phyloP scores from a whole-genome alignment of 2,329 filamentous ascomycete genomes.

The Sphaerulina musiva region DNA sequence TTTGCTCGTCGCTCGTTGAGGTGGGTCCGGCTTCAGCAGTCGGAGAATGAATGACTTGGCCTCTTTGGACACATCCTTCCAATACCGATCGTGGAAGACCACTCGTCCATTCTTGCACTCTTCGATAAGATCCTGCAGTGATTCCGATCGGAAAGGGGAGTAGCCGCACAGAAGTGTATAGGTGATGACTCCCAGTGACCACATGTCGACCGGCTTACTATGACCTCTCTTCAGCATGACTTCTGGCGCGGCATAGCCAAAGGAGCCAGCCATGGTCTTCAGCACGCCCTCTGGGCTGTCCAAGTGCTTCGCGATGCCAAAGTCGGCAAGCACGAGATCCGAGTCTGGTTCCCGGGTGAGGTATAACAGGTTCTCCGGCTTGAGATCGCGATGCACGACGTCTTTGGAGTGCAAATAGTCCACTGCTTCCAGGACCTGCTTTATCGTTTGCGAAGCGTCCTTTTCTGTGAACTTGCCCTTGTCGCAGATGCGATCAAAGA shows the following conservation, averaged over 20 bases:
- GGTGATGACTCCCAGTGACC: constrained; percentile 97
- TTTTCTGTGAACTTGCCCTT: constrained; percentile 98
- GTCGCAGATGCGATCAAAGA: constrained; percentile 97
- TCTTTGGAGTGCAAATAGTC: constrained; percentile 91
- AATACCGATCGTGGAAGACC: constrained; percentile 95
- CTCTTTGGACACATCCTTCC: constrained; percentile 93
- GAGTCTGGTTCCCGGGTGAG: constrained; percentile 71
- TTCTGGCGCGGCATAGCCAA: constrained; percentile 94
- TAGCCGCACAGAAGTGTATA: constrained; percentile 98
- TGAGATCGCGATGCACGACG: constrained; percentile 94
- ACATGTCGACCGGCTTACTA: constrained; percentile 98
- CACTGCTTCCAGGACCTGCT: constrained; percentile 85
- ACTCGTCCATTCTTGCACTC: constrained; percentile 81
- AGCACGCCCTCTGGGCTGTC: constrained; percentile 85
- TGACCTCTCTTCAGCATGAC: constrained; percentile 98
- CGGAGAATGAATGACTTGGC: constrained; percentile 88
- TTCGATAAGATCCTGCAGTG: constrained; percentile 83
- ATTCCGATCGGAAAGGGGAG: constrained; percentile 95
- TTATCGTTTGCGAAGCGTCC: constrained; percentile 91
- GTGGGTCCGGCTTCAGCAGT: constrained; percentile 71
- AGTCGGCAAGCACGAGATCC: constrained; percentile 87
- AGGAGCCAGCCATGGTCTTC: constrained; percentile 97
- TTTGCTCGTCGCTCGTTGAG: constrained; percentile 64
- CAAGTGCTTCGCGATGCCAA: constrained; percentile 97
- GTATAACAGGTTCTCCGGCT: constrained; percentile 96